Percentiles rank a stretch among this genome's conserved stretches.
Conservation (phyloP, 371 early-diverging fungal species). For the Mucor piriformis region DNA sequence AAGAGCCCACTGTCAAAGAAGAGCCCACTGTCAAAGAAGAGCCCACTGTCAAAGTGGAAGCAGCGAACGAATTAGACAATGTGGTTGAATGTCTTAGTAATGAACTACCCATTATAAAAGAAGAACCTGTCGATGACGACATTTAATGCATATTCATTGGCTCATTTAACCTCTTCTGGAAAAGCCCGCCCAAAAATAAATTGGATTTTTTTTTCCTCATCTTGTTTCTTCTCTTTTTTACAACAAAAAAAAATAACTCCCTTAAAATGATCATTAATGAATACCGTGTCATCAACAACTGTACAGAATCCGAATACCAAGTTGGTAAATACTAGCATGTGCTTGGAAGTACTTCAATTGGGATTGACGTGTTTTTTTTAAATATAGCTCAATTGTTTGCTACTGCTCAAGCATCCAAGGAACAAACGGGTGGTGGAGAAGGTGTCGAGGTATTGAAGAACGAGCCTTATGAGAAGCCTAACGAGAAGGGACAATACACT, state of each 20-base stretch:
- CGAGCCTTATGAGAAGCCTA: conserved; percentile 66
- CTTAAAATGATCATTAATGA: conserved; percentile 63
- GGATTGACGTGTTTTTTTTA: background rate
- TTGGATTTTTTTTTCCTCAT: background rate
- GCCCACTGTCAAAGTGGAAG: background rate
- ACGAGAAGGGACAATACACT: conserved; percentile 74
- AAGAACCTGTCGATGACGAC: too few species aligned
- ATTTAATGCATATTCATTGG: too few species aligned
- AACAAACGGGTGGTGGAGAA: conserved; percentile 71
- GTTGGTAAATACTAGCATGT: conserved; percentile 34
- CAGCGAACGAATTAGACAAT: too few species aligned
- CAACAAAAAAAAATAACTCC: background rate
- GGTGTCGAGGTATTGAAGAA: conserved; percentile 75
- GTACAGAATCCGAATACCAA: conserved; percentile 70
- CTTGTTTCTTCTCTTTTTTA: conserved; percentile 7
- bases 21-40: background rate
- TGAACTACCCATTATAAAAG: too few species aligned
- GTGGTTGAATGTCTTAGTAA: too few species aligned
- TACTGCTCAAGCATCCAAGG: conserved; percentile 71
- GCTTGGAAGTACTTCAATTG: too few species aligned
- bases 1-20: background rate
- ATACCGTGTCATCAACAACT: conserved; percentile 72
- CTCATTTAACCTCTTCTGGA: too few species aligned
- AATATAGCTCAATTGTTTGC: conserved; percentile 70
- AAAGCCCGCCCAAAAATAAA: background rate